Evolutionary conservation across 2,329 filamentous ascomycete species (phyloP), one percentile per base, ranked within the genome.

Genomic region (Colletotrichum navitas): DNA sequence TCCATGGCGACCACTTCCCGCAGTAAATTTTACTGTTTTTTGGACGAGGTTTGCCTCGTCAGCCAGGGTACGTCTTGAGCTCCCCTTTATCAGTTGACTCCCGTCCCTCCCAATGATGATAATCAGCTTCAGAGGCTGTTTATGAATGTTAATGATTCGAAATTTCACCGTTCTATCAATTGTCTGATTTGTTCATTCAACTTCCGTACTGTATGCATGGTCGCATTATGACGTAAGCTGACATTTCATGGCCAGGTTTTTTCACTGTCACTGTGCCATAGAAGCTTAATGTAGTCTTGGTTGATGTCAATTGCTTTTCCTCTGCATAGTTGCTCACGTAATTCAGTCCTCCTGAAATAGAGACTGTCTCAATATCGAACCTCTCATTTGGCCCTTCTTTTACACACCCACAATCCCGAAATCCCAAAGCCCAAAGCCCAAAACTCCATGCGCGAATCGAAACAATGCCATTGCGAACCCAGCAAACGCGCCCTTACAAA

Each of bases 101-200:
- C 43, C 12, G 18, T 14, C 21, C 43, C n/a, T 29, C 34, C 52
- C 63, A 36, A 80, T 83, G 81, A 84, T 83, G 81, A 83, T 77
- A 77, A 29, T 52, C 65, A 66, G 76, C 76, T 76, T 80, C 81
- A 83, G 83, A 84, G 82, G 83, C 83, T 84, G 83, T 84, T 84
- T 84, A 84, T 84, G 83, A 84, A 63, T 63, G 60, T 80, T 65
- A 11, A 71, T 82, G 80, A 82, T 83, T 83, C 76, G 73, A 79
- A 80, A 74, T 63, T 74, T 78, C 75, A 80, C 78, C 77, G 76
- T 74, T 74, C 69, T 75, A 76, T 78, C 77, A 58, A 66, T 73
- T 63, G 55, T 70, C 66, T 66, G 66, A 73, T 51, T 66, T 41
- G 21, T 39, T 39, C 16, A 39, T 16, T 26, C 24, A 12, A 32